Base-by-base conservation (phyloP, 2,329 filamentous ascomycete genomes). In the Drechslera avenae region DNA sequence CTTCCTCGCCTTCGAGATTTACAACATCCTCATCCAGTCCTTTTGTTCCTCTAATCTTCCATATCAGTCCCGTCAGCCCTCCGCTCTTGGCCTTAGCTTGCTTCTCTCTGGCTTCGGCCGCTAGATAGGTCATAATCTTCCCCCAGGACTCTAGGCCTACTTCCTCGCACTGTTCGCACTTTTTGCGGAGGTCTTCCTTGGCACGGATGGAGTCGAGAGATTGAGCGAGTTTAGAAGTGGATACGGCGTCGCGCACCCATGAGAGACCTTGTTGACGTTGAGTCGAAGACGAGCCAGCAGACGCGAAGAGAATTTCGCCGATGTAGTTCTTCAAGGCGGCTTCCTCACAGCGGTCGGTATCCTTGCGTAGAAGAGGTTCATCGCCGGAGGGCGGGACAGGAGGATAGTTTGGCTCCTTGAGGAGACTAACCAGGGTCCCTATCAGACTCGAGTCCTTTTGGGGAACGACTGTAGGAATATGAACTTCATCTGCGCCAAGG, bases 201-300 rank as follows among this genome's bases (percentile, higher is more conserved):
- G 63, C 7, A 75, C 73, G 49, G 33, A 72, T 65, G 7, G 52
- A 59, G 80, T 83, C 34, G 85, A 79, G 63, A 85, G 54, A 62
- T 40, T 72, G 68, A 8, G 67, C 86, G 54, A 86, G 81, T 73
- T 92, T 91, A 2, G 91, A 88, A 1, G 89, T 77, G 0, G 68
- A 71, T 1, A 96, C 90, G 19, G 88, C 91, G 56, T 96, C 90
- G 47, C 91, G 84, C 1, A 93, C 96, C 93, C 93, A 97, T 5
- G 86, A 86, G 2, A 97, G 79, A 0, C 91, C 93, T 54, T 88
- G 86, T 42, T 79, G 77, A 14, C 72, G 77, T 14, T 68, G 59
- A 8, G 54, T 39, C 46, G 52, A 46, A 43, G 71, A 73, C 3
- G 68, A 53, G 3, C 78, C 75, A n/a, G 83, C 81, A 4, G 83